Base-by-base conservation (phyloP, 148 eudicot genomes). In the Mesembryanthemum crystallinum region DNA sequence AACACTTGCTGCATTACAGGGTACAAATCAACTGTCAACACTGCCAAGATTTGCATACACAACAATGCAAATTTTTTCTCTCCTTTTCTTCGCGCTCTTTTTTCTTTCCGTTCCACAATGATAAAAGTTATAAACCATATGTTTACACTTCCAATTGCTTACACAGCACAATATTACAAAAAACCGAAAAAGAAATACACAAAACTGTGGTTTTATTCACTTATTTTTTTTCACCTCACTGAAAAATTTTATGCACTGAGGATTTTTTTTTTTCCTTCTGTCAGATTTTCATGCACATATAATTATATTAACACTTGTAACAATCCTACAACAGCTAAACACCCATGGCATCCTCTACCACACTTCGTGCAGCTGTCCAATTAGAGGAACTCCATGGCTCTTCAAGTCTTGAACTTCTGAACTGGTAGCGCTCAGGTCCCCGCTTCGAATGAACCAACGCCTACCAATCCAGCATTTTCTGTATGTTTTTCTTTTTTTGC, bases 381-480 rank as follows among this genome's bases (percentile, higher is more conserved):
- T 75, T 77, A 72, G 83, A 86, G 88, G 88, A 87, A 74, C 57
- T 52, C 82, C 78, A 39, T 35, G 70, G 77, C 71, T 79, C 76
- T 76, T 69, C 80, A 71, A 64, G 17, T 5, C 54, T 57, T 58
- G 55, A 67, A 49, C 62, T 71, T 76, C 76, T 37, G 86, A 85
- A 85, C 66, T 74, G 91, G 93, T 84, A 83, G 94, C 76, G 96
- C 73, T 82, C 77, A 76, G 87, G 87, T 86, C 79, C 88, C 87
- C 88, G 74, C 89, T 89, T 90, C 81, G 92, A 87, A 78, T 80
- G 97, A 89, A 92, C 92, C 91, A 85, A 86, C 96, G 85, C 90
- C 85, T 80, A 83, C 88, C 88, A 80, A 78, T 79, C 85, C 95
- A 82, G 79, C 71, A 73, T 67, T 73, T 42, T 76, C 77, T 82